Base-by-base conservation (phyloP, 306 rosid species). In the Gynostemma pentaphyllum region DNA sequence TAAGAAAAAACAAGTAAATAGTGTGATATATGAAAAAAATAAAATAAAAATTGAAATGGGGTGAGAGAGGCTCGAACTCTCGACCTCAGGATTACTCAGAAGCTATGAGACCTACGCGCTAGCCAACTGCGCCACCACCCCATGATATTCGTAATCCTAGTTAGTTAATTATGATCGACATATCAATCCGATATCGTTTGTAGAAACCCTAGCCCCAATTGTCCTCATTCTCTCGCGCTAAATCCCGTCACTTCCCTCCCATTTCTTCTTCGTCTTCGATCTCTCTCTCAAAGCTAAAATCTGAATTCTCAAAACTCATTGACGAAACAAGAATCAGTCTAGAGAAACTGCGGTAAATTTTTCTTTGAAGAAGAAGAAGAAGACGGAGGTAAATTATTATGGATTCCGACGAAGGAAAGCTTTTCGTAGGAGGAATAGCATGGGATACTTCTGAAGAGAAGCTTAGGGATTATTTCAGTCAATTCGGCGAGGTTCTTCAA, bases 41-140 rank as follows among this genome's bases (percentile, higher is more conserved):
- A 23, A 16, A 1, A 10, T 18, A 10, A 19, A 49, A 49, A 18
- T 16, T 2, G 9, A 26, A 49, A 49, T 80, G 91, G 85, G 84
- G 81, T 80, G 84, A 82, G 85, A 85, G 85, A 85, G 91, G 85
- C 82, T 82, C 83, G 82, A 82, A 82, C 87, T 81, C 90, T 79
- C 87, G 90, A 79, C 85, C 87, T 85, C 88, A 79, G 83, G 87
- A 84, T 84, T 0, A 72, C 90, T 79, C 90, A 44, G 32, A 40
- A 64, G 84, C 86, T 82, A 85, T 82, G 86, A 85, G 84, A 82
- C 86, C 88, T 82, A 78, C 88, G 82, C 83, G 84, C 92, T 82
- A 82, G 81, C 92, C 86, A 82, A 80, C 86, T 78, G 86, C 86
- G 82, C 88, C 92, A 80, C 88, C 84, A 82, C 84, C 86, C 82